Conservation (phyloP, 352 stramenopile species). For the Pythium insidiosum region DNA sequence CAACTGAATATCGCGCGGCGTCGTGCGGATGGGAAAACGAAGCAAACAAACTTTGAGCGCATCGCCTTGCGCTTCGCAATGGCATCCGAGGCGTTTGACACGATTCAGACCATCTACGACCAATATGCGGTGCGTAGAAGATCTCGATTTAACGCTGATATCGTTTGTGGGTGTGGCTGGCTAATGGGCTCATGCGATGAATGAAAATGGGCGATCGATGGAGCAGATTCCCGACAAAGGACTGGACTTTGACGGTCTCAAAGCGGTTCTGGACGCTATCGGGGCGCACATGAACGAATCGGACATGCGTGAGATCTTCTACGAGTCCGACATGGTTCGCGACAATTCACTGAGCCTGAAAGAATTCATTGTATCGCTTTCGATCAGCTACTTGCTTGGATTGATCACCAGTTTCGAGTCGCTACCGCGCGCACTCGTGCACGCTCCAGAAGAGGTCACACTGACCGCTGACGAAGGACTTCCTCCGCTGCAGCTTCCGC, state of each 20-base stretch:
- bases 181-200: no score
- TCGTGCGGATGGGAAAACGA: slow-evolving; percentile 30
- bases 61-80: slow-evolving; percentile 70
- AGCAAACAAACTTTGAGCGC: slow-evolving; percentile 61
- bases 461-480: no score
- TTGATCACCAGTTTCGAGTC: slow-evolving; percentile 71
- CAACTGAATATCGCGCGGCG: slow-evolving; percentile 52
- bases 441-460: slow-evolving; percentile 25
- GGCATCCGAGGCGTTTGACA: slow-evolving; percentile 53
- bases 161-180: no score
- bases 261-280: slow-evolving; percentile 39
- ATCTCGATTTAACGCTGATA: not conserved
- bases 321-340: slow-evolving; percentile 85
- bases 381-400: slow-evolving; percentile 75
- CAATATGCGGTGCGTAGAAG: slow-evolving; percentile 49
- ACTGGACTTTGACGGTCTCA: slow-evolving; percentile 62
- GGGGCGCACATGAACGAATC: slow-evolving; percentile 60
- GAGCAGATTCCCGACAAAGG: slow-evolving; percentile 26
- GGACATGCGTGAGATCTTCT: slow-evolving; percentile 75
- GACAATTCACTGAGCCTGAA: slow-evolving; percentile 82
- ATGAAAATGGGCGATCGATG: no score
- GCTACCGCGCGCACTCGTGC: slow-evolving; percentile 21
- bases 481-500: no score
- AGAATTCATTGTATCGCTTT: slow-evolving; percentile 81
- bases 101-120: slow-evolving; percentile 55